Evolutionary conservation across 179 eudicot species (phyloP), one percentile per base, ranked within the genome.

Genomic region (Silene noctiflora): DNA sequence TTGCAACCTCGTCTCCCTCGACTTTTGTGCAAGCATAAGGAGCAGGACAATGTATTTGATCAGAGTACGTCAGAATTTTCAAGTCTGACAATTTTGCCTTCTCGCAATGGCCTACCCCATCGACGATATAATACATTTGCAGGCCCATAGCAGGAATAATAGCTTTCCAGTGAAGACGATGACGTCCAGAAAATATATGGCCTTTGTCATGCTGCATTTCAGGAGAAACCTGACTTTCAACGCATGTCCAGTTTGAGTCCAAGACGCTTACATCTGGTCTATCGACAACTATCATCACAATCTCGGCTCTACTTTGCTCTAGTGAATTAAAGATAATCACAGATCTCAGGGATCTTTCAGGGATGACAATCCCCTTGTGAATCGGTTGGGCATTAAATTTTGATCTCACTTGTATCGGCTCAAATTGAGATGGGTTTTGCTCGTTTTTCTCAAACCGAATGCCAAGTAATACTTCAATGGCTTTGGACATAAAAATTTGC

Each of bases 201-300:
- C 75, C 85, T 59, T 83, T 84, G 35, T 83, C 86, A 76, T 93
- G 98, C 78, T 87, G 89, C 80, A 91, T 71, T 82, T 96, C 99
- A 29, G 99, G 99, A 82, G 99, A 96, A 65, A 90, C 81, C 84
- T 96, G 99, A 85, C 97, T 93, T 80, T 89, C 88, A 10, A 96
- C 81, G 77, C 99, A 96, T 1, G 99, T 90, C 99, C 99, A 96
- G 81, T 96, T 96, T 27, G 97, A 90, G 81, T 91, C 92, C 83
- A 96, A 74, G 74, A 96, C 87, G 27, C 92, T 87, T 20, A 96
- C 91, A 86, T 91, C 98, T 24, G 94, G 86, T 65, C 84, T 89
- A 77, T 91, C 91, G 68, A 90, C 96, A 74, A 87, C 79, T 19
- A 88, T 90, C 98, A 93, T 91, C 80, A 93, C 98, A 33, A 96